Evolutionary conservation across 495 filamentous ascomycete genomes (phyloP), one percentile per base, ranked within the genome.

Genomic region (Eremomyces bilateralis): DNA sequence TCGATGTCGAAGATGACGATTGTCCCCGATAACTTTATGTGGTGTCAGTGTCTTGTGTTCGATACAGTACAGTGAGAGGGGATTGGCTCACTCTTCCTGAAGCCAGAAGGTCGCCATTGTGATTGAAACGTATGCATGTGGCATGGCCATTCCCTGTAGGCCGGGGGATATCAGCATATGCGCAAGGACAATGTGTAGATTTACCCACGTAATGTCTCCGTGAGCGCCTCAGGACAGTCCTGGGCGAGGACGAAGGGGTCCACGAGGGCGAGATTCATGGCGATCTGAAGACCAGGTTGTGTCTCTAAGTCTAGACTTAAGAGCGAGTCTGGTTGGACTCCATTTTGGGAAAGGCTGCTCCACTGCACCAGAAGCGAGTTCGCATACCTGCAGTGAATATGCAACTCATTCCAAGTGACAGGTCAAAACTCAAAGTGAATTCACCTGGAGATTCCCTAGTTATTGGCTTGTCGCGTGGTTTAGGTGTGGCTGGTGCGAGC

Each of bases 1-100:
- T 94, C 90, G 28, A 94, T 64, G 50, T 99, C 88, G 61, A 92
- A 99, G 35, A 99, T 77, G 21, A 93, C 76, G 30, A 95, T 76
- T 12, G 76, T 83, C 42, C 88, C 88, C 57, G 95, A 84, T 39
- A 79, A 61, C 67, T 76, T 46, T 31, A 36, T 20, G 15, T 4
- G 34, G 34, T 6, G 30, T 47, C 25, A 41, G 20, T 32, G 21
- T 15, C 16, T 20, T 15, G n/a, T n/a, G n/a, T n/a, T n/a, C n/a
- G n/a, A n/a, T n/a, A n/a, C 2, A 21, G 20, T 15, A 16, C 39
- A 10, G 6, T 33, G 25, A 22, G 10, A 28, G 32, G 24, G 31
- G 20, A 34, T 31, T 33, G 36, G 56, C 60, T 44, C 51, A 74
- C 82, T 53, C 88, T 70, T 51, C 88, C 88, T 19, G 82, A 83